These are phyloP conservation scores for Penicillium macrosclerotiorum DNA, from an alignment of 495 filamentous ascomycete genomes.

Conservation along the genomic window DNA sequence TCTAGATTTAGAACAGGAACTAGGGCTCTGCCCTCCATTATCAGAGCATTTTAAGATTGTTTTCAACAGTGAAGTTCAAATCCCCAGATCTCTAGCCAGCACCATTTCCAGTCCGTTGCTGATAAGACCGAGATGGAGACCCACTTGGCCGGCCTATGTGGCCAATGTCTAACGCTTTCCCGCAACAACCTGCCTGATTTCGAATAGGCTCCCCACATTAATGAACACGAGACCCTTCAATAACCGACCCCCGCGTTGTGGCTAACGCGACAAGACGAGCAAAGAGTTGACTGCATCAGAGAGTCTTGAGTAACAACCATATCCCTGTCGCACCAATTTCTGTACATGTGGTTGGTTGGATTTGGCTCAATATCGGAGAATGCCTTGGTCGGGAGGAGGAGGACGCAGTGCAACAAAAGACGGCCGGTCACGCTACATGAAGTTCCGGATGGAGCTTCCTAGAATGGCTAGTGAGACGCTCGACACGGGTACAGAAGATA, in stretches of 20 bases:
- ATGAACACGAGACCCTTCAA: conserved; percentile 1
- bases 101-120: neutral
- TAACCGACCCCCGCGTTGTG: conserved; percentile 15
- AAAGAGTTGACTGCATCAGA: neutral
- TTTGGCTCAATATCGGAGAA: neutral
- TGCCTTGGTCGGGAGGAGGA: neutral
- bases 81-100: neutral
- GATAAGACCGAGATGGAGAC: conserved; percentile 3
- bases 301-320: neutral
- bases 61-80: neutral
- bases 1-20: neutral
- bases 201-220: conserved; percentile 20
- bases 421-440: neutral
- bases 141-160: neutral
- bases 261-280: neutral
- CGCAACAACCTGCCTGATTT: conserved; percentile 27
- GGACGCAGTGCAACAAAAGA: conserved; percentile 2
- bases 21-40: neutral
- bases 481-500: conserved; percentile 9
- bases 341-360: neutral
- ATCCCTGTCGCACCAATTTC: neutral
- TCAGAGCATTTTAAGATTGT: neutral
- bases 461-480: conserved; percentile 15
- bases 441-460: conserved; percentile 28
- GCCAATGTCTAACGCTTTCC: conserved; percentile 8